Conservation (phyloP, 805 yeast genomes). For the Saturnispora kantuleensis region DNA sequence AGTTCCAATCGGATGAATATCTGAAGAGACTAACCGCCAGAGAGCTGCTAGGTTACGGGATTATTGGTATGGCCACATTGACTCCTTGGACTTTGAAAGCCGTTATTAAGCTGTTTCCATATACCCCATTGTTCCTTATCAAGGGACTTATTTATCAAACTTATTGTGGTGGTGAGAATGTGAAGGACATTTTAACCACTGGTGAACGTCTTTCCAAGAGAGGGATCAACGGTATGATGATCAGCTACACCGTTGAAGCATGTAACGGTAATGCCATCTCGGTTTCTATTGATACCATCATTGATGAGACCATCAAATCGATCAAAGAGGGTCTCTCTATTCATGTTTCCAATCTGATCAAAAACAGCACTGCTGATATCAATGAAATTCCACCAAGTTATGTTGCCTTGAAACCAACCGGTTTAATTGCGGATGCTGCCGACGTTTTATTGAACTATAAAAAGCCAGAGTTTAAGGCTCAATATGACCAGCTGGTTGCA, state of each 20-base stretch:
- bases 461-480: slow-evolving; percentile 35
- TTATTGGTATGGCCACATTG: slow-evolving; percentile 62
- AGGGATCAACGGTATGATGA: slow-evolving; percentile 89
- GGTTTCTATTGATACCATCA: slow-evolving; percentile 42
- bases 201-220: slow-evolving; percentile 58
- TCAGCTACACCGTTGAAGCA: slow-evolving; percentile 89
- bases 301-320: slow-evolving; percentile 55
- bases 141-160: slow-evolving; percentile 68
- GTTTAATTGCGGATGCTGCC: slow-evolving; percentile 70
- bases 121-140: slow-evolving; percentile 61
- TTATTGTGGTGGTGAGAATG: slow-evolving; percentile 85
- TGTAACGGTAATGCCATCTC: slow-evolving; percentile 63
- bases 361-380: slow-evolving; percentile 29
- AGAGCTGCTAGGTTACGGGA: slow-evolving; percentile 53
- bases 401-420: slow-evolving; percentile 90
- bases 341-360: slow-evolving; percentile 53
- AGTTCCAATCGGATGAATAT: slow-evolving; percentile 22
- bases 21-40: slow-evolving; percentile 42
- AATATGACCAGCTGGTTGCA: slow-evolving; percentile 50
- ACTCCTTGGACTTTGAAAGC: slow-evolving; percentile 52
- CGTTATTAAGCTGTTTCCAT: slow-evolving; percentile 61
- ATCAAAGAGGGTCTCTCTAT: slow-evolving; percentile 61
- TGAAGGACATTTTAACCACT: slow-evolving; percentile 58
- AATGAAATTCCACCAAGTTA: slow-evolving; percentile 82
- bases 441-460: slow-evolving; percentile 56